Evolutionary conservation across 2,329 filamentous ascomycete species (phyloP), one percentile per base, ranked within the genome.

Genomic region (Calonectria henricotiae): DNA sequence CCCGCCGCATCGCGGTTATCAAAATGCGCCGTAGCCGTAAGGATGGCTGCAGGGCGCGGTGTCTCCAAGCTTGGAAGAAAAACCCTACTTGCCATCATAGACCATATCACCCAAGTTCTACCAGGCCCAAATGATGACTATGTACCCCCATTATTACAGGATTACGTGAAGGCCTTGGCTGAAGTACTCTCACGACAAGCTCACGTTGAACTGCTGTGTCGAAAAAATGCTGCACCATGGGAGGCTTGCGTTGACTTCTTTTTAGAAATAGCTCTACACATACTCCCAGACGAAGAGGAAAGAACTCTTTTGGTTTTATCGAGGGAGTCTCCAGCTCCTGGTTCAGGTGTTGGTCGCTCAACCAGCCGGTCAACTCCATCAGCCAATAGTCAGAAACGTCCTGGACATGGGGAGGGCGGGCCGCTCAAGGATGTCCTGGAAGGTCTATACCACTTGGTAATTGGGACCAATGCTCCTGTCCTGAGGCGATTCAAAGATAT

Each of bases 71-170:
- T 98, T 72, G 93, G 91, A 77, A 86, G 87, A 70, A 97, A 94
- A 80, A 96, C 95, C 0, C 86, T 96, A n/a, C 89, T 92, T 75
- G 90, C 93, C 6, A 85, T 98, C 17, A 86, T 97, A 73, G 91
- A 94, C 73, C 95, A 98, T 82, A 92, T 98, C 71, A 91, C 90
- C 3, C 91, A 98, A 73, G 90, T 91, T 20, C 85, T 97, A 4
- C 89, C 91, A 2, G 88, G 85, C 0, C 82, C 83, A 4, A 88
- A 91, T 65, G 90, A 90, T 15, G 87, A 85, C 2, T 89, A 92
- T 65, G 90, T 94, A 73, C 87, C 91, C 68, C 91, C 93, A 13
- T 86, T 99, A 5, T 84, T 91, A 27, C 87, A 91, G 60, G 91
- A 96, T 78, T 97, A 98, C 79, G 87, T 94, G 74, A 97, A 94